Evolutionary conservation across 108 stramenopile genomes (phyloP), one percentile per base, ranked within the genome.

Genomic region (Skeletonema marinoi): DNA sequence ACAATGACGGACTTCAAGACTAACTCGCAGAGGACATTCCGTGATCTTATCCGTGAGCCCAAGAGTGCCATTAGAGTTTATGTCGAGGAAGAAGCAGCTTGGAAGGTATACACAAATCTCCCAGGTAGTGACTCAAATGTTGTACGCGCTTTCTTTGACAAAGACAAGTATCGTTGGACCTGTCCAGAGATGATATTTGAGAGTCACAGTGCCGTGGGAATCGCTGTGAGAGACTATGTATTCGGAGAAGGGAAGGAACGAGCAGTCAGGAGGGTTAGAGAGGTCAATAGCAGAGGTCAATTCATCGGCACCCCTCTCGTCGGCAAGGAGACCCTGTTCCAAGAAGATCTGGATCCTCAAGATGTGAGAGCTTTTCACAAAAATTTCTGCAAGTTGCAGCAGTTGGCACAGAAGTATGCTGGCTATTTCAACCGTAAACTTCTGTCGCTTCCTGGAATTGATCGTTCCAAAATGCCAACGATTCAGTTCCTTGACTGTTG

Each of bases 211-310:
- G 66, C 78, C 7, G 35, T 42, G 2, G 78, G 78, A 14, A 44
- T 86, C 29, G 85, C 75, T 6, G 76, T 88, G 17, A 56, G 63
- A 11, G 65, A 59, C 51, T 13, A 48, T 44, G 56, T 71, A 2
- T 84, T 84, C 66, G 87, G 87, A 13, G 79, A 86, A 60, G 87
- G 87, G 2, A 80, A 70, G 31, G 85, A 88, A 59, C 74, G 87
- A 61, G 83, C 84, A 31, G 87, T 88, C 6, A 67, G 68, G 35
- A 61, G 80, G 19, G 75, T 88, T 0, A 74, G 77, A 60, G 87
- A 86, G 32, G 46, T 81, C 36, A 56, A 32, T 64, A 13, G 14
- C n/a, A n/a, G 32, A 44, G 78, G 76, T 46, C n/a, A 51, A 4
- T 65, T 78, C 36, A 32, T 86, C 1, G 87, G 85, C 17, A 76